A percentile compares a stretch with the other conserved stretches of the same genome.
phyloP scores from a whole-genome alignment of 192 early-diverging fungal genomes.

The Irineochytrium annulatum region DNA sequence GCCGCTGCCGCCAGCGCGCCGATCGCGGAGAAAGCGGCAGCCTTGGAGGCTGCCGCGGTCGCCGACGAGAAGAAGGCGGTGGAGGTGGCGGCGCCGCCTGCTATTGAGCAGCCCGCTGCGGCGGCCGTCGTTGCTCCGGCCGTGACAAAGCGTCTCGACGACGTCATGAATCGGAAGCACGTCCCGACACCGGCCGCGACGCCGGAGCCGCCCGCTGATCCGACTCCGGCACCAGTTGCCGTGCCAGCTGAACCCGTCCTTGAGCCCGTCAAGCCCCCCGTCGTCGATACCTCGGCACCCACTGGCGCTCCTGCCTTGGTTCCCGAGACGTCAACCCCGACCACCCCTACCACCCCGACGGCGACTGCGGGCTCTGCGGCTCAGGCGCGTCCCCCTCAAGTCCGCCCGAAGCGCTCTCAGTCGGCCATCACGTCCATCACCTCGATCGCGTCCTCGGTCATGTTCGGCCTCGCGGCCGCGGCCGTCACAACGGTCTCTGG shows the following conservation, averaged over 20 bases:
- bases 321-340: too few relatives aligned
- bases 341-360: too few relatives aligned
- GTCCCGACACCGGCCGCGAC: background rate
- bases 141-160: background rate
- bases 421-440: background rate
- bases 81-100: background rate
- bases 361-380: too few relatives aligned
- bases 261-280: too few relatives aligned
- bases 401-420: too few relatives aligned
- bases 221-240: too few relatives aligned
- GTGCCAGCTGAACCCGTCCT: too few relatives aligned
- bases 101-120: background rate
- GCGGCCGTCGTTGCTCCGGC: background rate
- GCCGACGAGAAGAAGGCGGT: background rate
- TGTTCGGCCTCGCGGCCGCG: background rate
- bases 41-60: background rate
- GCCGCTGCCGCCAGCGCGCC: background rate
- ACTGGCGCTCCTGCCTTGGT: too few relatives aligned
- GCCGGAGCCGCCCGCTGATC: too few relatives aligned
- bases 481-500: background rate
- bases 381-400: too few relatives aligned
- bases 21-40: background rate
- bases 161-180: background rate
- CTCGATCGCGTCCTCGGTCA: constrained; percentile 13
- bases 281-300: too few relatives aligned